Percentiles rank a stretch among this genome's conserved stretches.
Conservation (phyloP, 2,329 filamentous ascomycete genomes). For the Fusarium decemcellulare region DNA sequence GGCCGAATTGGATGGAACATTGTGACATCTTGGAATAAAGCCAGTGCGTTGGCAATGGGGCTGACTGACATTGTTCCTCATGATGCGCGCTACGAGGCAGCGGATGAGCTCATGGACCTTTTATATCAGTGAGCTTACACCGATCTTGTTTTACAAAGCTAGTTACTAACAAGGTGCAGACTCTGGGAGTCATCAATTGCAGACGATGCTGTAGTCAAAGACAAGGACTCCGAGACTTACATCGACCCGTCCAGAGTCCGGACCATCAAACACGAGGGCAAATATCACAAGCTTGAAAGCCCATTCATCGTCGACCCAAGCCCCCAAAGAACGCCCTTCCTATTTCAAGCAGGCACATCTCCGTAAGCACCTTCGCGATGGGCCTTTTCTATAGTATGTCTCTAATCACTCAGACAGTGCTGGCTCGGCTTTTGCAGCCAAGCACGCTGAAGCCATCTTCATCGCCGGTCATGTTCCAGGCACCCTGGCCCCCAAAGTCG, state of each 20-base stretch:
- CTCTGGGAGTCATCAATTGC: conserved; percentile 23
- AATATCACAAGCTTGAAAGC: conserved; percentile 58
- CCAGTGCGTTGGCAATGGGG: conserved; percentile 19
- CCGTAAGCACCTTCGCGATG: conserved; percentile 47
- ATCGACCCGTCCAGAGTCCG: conserved; percentile 61
- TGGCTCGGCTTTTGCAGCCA: conserved; percentile 69
- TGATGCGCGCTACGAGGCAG: conserved; percentile 17
- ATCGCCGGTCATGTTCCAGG: conserved; percentile 62
- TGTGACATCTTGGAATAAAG: conserved; percentile 23
- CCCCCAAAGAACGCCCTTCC: conserved; percentile 72
- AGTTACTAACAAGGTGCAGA: not conserved
- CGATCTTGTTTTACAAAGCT: too few species aligned
- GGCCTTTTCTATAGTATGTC: too few species aligned
- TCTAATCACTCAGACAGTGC: conserved; percentile 33
- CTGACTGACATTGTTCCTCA: conserved; percentile 15
- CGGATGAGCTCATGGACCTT: conserved; percentile 20
- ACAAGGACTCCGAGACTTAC: conserved; percentile 64
- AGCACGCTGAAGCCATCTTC: conserved; percentile 74
- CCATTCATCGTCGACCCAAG: conserved; percentile 23
- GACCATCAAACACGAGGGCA: conserved; percentile 71
- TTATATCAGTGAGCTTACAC: conserved; percentile 2
- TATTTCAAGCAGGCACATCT: conserved; percentile 73
- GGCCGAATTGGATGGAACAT: conserved; percentile 23
- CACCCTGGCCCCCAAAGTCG: conserved; percentile 8
- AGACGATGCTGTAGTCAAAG: conserved; percentile 33